Conservation (phyloP, 1,284 basidiomycete genomes). For the Ustilago sp. region DNA sequence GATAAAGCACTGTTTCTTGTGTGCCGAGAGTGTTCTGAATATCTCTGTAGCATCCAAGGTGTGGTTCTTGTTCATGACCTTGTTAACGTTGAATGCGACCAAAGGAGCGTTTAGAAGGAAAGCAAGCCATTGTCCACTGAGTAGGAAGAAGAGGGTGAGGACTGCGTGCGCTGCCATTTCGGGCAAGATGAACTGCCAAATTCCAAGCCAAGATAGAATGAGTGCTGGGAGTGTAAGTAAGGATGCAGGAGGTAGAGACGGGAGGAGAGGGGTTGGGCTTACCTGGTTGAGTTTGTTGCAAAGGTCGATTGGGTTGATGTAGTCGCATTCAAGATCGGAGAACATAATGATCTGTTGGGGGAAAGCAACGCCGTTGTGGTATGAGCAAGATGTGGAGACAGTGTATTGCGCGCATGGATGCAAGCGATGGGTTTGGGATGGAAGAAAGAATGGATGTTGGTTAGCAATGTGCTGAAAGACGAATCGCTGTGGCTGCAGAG, state of each 20-base stretch:
- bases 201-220: neutral
- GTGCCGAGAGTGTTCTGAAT: constrained; percentile 90
- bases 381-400: neutral
- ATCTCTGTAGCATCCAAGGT: constrained; percentile 99
- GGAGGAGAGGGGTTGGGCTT: constrained; percentile 30
- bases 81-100: constrained; percentile 91
- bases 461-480: constrained; percentile 4
- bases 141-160: constrained; percentile 84
- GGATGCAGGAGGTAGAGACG: neutral
- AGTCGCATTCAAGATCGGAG: constrained; percentile 74
- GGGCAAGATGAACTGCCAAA: constrained; percentile 88
- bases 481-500: neutral
- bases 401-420: neutral
- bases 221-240: neutral
- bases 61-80: constrained; percentile 94
- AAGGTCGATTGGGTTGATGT: constrained; percentile 99
- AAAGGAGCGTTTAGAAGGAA: constrained; percentile 92
- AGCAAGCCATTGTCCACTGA: constrained; percentile 83
- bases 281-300: constrained; percentile 99
- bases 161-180: constrained; percentile 89
- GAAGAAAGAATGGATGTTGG: neutral
- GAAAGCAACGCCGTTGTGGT: neutral
- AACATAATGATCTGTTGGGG: constrained; percentile 96
- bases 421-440: neutral
- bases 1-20: constrained; percentile 89